Evolutionary conservation across 805 yeast species (phyloP).

Genomic region (Jamesozyma spencerorum): DNA sequence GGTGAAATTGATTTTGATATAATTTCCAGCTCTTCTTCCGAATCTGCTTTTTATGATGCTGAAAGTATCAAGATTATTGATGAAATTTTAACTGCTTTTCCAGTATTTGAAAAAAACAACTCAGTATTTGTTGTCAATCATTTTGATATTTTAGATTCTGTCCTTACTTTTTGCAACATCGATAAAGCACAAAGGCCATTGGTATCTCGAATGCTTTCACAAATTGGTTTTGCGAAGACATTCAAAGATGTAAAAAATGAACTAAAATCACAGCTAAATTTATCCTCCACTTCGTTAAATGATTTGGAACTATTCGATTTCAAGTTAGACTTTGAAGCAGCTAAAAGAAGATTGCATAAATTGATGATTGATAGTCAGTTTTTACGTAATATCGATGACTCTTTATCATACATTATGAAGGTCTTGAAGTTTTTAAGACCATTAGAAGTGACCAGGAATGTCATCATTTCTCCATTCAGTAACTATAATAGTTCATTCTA

Average conservation of each 20-base stretch:
- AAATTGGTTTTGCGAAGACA: slow-evolving; percentile 59
- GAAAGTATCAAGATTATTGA: slow-evolving; percentile 78
- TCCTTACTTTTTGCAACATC: slow-evolving; percentile 74
- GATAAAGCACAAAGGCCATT: slow-evolving; percentile 63
- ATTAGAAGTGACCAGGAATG: slow-evolving; percentile 48
- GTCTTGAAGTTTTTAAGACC: slow-evolving; percentile 46
- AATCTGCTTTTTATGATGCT: slow-evolving; percentile 63
- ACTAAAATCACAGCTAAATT: slow-evolving; percentile 55
- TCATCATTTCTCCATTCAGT: slow-evolving; percentile 71
- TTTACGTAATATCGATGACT: slow-evolving; percentile 49
- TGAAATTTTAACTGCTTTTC: slow-evolving; percentile 58
- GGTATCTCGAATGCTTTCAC: slow-evolving; percentile 66
- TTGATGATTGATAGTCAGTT: slow-evolving; percentile 68
- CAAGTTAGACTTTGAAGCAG: slow-evolving; percentile 54
- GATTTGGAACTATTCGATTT: slow-evolving; percentile 79
- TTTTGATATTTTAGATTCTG: slow-evolving; percentile 63
- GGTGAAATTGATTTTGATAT: slow-evolving; percentile 85
- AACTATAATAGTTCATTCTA: slow-evolving; percentile 78
- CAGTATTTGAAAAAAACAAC: slow-evolving; percentile 52
- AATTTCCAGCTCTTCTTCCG: slow-evolving; percentile 39
- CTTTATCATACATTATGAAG: slow-evolving; percentile 50
- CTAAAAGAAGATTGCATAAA: slow-evolving; percentile 53
- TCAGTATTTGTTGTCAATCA: slow-evolving; percentile 67
- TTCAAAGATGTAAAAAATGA: slow-evolving; percentile 49
- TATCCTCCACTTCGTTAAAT: slow-evolving; percentile 72